Conservation (phyloP, 2,329 filamentous ascomycete genomes). For the Calycina herbarum region DNA sequence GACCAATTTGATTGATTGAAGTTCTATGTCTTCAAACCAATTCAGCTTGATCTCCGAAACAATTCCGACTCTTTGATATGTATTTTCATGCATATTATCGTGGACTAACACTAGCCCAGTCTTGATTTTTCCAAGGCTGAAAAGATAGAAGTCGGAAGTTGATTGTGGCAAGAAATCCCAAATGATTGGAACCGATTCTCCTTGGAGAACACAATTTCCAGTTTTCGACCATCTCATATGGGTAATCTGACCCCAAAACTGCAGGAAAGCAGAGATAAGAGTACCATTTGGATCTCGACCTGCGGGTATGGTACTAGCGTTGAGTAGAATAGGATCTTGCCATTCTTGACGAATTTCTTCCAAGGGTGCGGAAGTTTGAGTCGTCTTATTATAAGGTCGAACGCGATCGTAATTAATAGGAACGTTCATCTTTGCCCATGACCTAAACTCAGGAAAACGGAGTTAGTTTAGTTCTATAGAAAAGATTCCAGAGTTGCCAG, state of each 20-base stretch:
- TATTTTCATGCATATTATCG: background rate
- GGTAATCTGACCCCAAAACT: slow-evolving; percentile 9
- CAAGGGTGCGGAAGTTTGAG: background rate
- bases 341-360: background rate
- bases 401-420: slow-evolving; percentile 14
- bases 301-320: slow-evolving; percentile 7
- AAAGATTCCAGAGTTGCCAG: too few species aligned
- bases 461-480: too few species aligned
- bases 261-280: slow-evolving; percentile 11
- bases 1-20: background rate
- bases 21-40: slow-evolving; percentile 3
- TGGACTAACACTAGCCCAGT: slow-evolving; percentile 8
- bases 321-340: background rate
- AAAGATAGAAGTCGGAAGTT: background rate
- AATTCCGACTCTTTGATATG: slow-evolving; percentile 3
- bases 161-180: slow-evolving; percentile 16
- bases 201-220: slow-evolving; percentile 5
- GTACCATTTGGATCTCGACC: slow-evolving; percentile 15
- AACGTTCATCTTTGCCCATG: slow-evolving; percentile 14
- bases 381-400: background rate
- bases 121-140: slow-evolving; percentile 9
- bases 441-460: background rate
- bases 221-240: slow-evolving; percentile 9
- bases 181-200: background rate
- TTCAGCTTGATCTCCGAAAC: background rate